Base-by-base conservation (phyloP, 2,329 filamentous ascomycete genomes). In the Pseudogymnoascus pannorum region DNA sequence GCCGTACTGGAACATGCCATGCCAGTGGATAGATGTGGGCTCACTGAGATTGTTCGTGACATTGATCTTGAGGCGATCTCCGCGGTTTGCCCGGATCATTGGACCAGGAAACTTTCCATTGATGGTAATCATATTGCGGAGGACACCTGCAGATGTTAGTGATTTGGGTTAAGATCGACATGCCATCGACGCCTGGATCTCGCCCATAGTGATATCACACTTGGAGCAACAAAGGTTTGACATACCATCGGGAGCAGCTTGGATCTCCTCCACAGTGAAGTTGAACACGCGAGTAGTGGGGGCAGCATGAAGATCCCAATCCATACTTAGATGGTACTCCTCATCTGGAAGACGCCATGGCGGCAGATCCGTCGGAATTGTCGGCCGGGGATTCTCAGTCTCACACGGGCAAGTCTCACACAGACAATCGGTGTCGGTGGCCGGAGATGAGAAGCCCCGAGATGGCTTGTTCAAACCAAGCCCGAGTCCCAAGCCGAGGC, bases 11-110 rank as follows among this genome's bases (percentile, higher is more conserved):
- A 75, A 69, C 20, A 81, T 68, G 26, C 79, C 79, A 63, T 82
- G 79, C 74, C 76, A 81, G 64, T 81, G 76, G 14, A 80, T 72
- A 6, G 74, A 70, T 3, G 77, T 80, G 7, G 73, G 72, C n/a
- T 54, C 26, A 3, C n/a, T 12, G 8, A 73, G 66, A 33, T 70
- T 65, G 60, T 73, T 74, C 24, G 72, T 71, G 20, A 77, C 72
- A 60, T 74, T 70, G 33, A 74, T 71, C 24, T 74, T 68, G 4
- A 54, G n/a, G 8, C 24, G 24, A 61, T 76, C 74, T 18, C 72
- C 73, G 70, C 70, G 74, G 62, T 75, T 74, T 1, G 73, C 73
- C 58, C 74, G 71, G 16, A 75, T 72, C 2, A 64, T 29, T 8
- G 73, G 73, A 4, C 73, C 73, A 5, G 73, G 74, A 40, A 69